Evolutionary conservation across 129 eudicot genomes (phyloP).

Genomic region (Glebionis coronaria): DNA sequence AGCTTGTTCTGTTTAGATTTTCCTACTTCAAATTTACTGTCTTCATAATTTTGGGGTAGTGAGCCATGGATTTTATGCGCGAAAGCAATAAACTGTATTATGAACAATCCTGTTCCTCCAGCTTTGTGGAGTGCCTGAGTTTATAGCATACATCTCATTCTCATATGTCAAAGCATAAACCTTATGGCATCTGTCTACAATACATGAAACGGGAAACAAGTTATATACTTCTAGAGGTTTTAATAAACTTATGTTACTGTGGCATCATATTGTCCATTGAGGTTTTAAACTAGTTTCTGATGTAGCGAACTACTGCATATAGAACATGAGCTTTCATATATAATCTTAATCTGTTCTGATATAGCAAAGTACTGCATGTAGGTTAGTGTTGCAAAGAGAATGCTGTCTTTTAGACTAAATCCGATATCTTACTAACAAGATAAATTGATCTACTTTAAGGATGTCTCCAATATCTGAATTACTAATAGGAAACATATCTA

Average conservation of each 20-base stretch:
- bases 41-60: neutral
- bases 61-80: neutral
- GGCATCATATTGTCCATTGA: neutral
- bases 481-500: slow-evolving; percentile 3
- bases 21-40: neutral
- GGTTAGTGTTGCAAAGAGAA: neutral
- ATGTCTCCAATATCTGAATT: slow-evolving; percentile 6
- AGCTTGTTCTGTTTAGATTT: slow-evolving; percentile 11
- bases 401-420: neutral
- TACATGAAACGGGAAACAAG: too few species aligned
- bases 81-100: neutral
- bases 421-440: slow-evolving; percentile 1
- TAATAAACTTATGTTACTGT: slow-evolving; percentile 1
- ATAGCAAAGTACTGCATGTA: slow-evolving; percentile 4
- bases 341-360: neutral
- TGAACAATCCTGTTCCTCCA: too few species aligned
- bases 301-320: neutral
- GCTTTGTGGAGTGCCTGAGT: too few species aligned
- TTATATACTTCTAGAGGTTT: neutral
- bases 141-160: too few species aligned
- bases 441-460: neutral
- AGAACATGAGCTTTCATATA: slow-evolving; percentile 8
- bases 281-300: too few species aligned
- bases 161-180: too few species aligned
- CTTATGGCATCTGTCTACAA: too few species aligned